Evolutionary conservation across 2,329 filamentous ascomycete species (phyloP), one percentile per base, ranked within the genome.

Genomic region (Ceratocystis alfenasii): DNA sequence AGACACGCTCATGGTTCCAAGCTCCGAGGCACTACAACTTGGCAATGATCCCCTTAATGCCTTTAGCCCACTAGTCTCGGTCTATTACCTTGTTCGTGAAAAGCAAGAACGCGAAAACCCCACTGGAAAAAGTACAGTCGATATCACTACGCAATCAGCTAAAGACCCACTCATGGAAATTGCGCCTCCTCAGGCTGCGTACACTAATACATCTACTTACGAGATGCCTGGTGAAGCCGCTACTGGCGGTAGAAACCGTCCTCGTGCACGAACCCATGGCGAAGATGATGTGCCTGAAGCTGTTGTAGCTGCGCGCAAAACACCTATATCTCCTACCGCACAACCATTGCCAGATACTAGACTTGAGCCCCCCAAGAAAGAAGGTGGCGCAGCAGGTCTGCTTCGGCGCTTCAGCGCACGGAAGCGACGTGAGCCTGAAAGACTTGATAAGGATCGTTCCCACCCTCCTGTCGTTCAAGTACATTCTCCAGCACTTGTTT

Each of bases 21-120:
- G 93, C 63, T 84, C 86, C 1, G 94, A 99, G 74, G 89, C 88
- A 3, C 80, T 97, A 20, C 86, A 90, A 69, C 78, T 93, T 44
- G 91, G 91, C 10, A 84, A 83, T 66, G 94, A 99, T 72, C 92
- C 94, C 0, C 78, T 95, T 67, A 97, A 97, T 74, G 94, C 94
- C 3, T 99, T 89, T 74, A 93, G 89, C 71, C 94, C 94, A 6
- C 79, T 97, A 15, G 80, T 97, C 6, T 97, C 94, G 1, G 87
- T 99, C 15, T 99, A 99, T 75, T 95, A 95, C 72, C 82, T 99
- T 2, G 94, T 96, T n/a, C 87, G 85, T 70, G 94, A 99, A 78
- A 97, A 97, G 77, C 85, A 90, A 69, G 90, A 95, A 62, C 85
- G 90, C 45, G 92, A 97, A 71, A 45, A 53, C 15, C 25, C 17